Base-by-base conservation (phyloP, 768 basidiomycete species). In the Phaeotremella fagi region DNA sequence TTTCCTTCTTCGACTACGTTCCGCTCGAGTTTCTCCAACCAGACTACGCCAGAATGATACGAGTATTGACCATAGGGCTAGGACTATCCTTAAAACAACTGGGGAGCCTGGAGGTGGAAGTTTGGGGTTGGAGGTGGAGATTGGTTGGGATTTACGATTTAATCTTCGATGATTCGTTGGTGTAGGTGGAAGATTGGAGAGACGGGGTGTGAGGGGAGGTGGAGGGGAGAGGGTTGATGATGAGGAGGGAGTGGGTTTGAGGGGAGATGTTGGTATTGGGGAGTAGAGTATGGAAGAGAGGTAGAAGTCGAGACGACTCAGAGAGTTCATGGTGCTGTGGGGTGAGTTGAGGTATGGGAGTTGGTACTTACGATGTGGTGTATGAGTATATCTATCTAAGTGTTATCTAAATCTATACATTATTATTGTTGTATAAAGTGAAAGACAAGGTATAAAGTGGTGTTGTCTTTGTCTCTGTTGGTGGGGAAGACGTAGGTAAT, bases 21-120 rank as follows among this genome's bases (percentile, higher is more conserved):
- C 64, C 12, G 67, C 63, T 31, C 68, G 26, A 1, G 63, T 70
- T 55, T 70, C 61, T n/a, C 68, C 68, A 3, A 70, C 68, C 14
- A 70, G 46, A 42, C 60, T 63, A 25, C 49, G 31, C 68, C 68
- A 70, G 41, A 70, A 67, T 1, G 61, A 37, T 3, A 70, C 29
- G 5, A 70, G 45, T n/a, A 70, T 65, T 3, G 65, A 63, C 68
- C 68, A 70, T 47, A 70, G 54, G 2, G 57, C 65, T n/a, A 65
- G 28, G 6, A 57, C 53, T 3, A 70, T 60, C 0, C 65, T 55
- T 12, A 70, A 43, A 22, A 67, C 36, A 14, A 67, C 27, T 3
- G 68, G 68, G 3, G 68, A 64, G 4, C 61, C 57, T 0, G 65
- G 68, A 15, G 68, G 65, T 11, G 65, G 68, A 15, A 66, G 51